phyloP scores from a whole-genome alignment of 805 yeast genomes.

The Nakazawaea holstii region DNA sequence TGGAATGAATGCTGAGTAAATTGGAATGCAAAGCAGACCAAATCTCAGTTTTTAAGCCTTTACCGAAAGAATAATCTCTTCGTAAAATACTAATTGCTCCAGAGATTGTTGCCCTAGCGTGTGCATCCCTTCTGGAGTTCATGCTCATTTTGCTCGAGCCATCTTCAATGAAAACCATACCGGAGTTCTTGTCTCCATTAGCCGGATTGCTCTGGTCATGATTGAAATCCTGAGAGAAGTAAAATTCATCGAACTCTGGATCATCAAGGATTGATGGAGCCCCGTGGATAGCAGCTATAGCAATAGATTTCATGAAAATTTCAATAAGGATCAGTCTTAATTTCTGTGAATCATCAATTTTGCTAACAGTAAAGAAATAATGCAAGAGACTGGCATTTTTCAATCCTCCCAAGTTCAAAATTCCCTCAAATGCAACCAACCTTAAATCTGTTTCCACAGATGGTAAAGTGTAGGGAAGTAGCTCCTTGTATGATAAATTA shows the following conservation, averaged over 20 bases:
- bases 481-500: conserved; percentile 45
- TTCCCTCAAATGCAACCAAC: conserved; percentile 61
- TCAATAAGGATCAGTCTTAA: conserved; percentile 46
- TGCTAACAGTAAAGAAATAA: conserved; percentile 53
- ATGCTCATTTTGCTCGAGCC: conserved; percentile 34
- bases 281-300: conserved; percentile 64
- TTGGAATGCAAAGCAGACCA: conserved; percentile 72
- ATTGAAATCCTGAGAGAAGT: conserved; percentile 4
- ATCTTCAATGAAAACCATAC: conserved; percentile 56
- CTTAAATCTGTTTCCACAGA: conserved; percentile 48
- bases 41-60: conserved; percentile 50
- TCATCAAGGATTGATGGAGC: conserved; percentile 55
- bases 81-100: conserved; percentile 66
- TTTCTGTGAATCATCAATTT: conserved; percentile 50
- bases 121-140: conserved; percentile 53
- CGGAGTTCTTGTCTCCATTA: conserved; percentile 17
- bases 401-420: conserved; percentile 73
- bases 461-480: conserved; percentile 46
- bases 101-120: conserved; percentile 56
- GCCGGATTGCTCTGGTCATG: neutral
- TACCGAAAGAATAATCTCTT: conserved; percentile 50
- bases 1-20: conserved; percentile 50
- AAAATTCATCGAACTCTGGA: conserved; percentile 42
- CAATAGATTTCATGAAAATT: conserved; percentile 46
- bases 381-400: conserved; percentile 55